Conservation (phyloP, 2,329 filamentous ascomycete species). For the Fusarium falciforme region DNA sequence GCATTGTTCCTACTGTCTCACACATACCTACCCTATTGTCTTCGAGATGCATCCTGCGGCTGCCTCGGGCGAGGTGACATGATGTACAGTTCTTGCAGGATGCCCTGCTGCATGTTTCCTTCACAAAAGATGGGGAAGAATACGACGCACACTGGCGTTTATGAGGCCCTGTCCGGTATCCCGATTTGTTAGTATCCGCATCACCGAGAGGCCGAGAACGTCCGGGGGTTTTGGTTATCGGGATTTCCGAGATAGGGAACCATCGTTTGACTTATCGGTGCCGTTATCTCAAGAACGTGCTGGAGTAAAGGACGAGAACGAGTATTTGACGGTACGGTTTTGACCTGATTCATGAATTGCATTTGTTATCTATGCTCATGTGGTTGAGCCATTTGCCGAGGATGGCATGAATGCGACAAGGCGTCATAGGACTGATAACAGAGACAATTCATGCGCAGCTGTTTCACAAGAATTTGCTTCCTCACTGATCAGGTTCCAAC, state of each 20-base stretch:
- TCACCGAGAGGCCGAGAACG: slow-evolving; percentile 20
- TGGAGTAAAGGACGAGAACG: background rate
- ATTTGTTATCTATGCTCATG: background rate
- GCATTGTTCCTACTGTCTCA: background rate
- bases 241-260: slow-evolving; percentile 14
- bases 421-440: slow-evolving; percentile 2
- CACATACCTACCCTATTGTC: background rate
- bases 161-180: background rate
- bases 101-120: background rate
- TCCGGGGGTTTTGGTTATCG: slow-evolving; percentile 26
- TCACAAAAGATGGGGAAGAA: background rate
- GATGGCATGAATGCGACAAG: slow-evolving; percentile 1
- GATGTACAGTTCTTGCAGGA: background rate
- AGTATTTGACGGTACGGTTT: background rate
- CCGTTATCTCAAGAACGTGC: background rate
- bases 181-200: slow-evolving; percentile 11
- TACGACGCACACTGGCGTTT: background rate
- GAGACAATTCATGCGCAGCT: slow-evolving; percentile 5
- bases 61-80: background rate
- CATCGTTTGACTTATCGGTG: slow-evolving; percentile 10
- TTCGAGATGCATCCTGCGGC: background rate
- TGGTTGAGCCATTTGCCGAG: slow-evolving; percentile 3
- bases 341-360: background rate
- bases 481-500: background rate
- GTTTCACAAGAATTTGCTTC: slow-evolving; percentile 2